phyloP scores from a whole-genome alignment of 2,329 filamentous ascomycete genomes.

The Phialophora tarda region DNA sequence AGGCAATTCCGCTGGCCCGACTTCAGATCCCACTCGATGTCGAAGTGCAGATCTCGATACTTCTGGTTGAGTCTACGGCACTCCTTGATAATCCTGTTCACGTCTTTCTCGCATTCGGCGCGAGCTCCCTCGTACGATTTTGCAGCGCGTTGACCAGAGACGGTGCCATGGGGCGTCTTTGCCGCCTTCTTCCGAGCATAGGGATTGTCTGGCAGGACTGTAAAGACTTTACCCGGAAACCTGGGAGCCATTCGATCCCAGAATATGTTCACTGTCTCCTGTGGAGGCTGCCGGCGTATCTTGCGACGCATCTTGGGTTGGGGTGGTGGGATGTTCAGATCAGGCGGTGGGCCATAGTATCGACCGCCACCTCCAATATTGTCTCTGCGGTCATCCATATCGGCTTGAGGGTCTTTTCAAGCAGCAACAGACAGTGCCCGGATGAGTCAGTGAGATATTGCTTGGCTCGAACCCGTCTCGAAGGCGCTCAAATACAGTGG shows the following conservation, averaged over 20 bases:
- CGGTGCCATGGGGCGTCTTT: conserved; percentile 59
- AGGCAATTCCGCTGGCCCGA: conserved; percentile 59
- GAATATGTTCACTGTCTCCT: conserved; percentile 72
- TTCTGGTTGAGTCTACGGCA: conserved; percentile 81
- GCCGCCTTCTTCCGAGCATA: conserved; percentile 67
- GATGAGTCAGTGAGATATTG: not conserved
- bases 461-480: not conserved
- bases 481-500: not conserved
- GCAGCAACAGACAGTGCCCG: not conserved
- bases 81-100: conserved; percentile 63
- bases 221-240: conserved; percentile 73
- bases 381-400: conserved; percentile 30
- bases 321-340: conserved; percentile 12
- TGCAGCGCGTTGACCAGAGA: conserved; percentile 62
- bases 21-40: conserved; percentile 79
- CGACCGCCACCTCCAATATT: conserved; percentile 23
- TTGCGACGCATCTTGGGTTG: conserved; percentile 23
- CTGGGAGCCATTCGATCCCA: conserved; percentile 75
- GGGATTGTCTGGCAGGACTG: conserved; percentile 71
- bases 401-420: not conserved
- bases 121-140: conserved; percentile 76
- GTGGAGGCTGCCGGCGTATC: conserved; percentile 55
- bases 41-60: conserved; percentile 85
- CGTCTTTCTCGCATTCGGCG: conserved; percentile 68
- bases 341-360: conserved; percentile 21